These are phyloP conservation scores for Cardamine chenopodiifolia DNA, from an alignment of 345 rosid genomes.

Conservation along the genomic window DNA sequence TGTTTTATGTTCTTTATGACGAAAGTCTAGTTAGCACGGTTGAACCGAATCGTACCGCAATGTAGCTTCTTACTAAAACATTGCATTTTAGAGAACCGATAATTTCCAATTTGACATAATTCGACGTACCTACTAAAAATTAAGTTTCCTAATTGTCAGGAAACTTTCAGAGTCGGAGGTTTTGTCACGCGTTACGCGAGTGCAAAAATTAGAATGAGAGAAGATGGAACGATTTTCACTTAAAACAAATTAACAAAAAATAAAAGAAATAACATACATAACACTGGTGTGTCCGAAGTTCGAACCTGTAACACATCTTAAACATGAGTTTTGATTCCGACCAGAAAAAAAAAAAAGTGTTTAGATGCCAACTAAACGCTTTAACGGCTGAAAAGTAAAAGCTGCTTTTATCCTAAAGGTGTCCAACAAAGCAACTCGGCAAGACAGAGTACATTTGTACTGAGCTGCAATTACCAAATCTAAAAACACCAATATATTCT, in stretches of 20 bases:
- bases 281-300: not conserved
- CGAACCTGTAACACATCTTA: not conserved
- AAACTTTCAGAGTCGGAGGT: not conserved
- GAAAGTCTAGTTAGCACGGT: too few species aligned
- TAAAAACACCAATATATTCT: slow-evolving; percentile 12
- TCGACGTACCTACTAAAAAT: too few species aligned
- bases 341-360: too few species aligned
- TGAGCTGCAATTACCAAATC: slow-evolving; percentile 25
- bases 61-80: too few species aligned
- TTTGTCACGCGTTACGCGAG: not conserved
- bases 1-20: too few species aligned
- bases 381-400: not conserved
- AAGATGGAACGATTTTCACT: not conserved
- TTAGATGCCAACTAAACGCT: not conserved
- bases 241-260: not conserved
- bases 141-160: too few species aligned
- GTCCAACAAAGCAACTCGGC: not conserved
- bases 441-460: not conserved
- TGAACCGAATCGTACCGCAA: too few species aligned
- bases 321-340: not conserved
- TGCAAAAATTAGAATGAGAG: not conserved
- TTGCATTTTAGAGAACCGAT: too few species aligned
- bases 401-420: not conserved
- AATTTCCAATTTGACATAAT: too few species aligned
- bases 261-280: not conserved